Conservation (phyloP, 148 eudicot species). For the Camellia japonica region DNA sequence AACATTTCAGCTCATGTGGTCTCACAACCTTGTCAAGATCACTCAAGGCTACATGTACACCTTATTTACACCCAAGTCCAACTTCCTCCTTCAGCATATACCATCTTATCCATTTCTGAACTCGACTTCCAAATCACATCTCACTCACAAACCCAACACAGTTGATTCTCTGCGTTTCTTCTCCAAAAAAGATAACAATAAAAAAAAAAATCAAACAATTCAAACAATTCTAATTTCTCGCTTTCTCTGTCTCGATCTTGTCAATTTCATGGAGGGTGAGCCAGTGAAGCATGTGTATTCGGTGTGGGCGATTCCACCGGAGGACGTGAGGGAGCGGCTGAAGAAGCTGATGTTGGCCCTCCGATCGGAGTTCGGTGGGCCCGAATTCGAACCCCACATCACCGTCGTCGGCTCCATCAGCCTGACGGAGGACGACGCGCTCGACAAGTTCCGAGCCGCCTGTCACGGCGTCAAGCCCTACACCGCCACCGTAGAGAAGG, state of each 20-base stretch:
- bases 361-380: conserved; percentile 71
- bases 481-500: conserved; percentile 43
- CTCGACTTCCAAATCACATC: too few relatives aligned
- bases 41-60: too few relatives aligned
- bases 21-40: too few relatives aligned
- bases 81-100: too few relatives aligned
- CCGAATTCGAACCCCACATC: conserved; percentile 92
- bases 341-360: conserved; percentile 70
- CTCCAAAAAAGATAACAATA: too few relatives aligned
- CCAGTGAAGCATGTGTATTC: conserved; percentile 47
- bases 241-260: neutral
- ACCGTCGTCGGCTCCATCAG: conserved; percentile 72
- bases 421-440: conserved; percentile 63
- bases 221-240: neutral
- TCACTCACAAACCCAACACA: too few relatives aligned
- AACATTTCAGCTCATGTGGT: too few relatives aligned
- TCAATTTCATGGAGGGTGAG: conserved; percentile 24
- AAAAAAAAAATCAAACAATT: neutral
- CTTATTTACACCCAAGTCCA: too few relatives aligned
- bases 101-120: too few relatives aligned
- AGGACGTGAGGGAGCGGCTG: conserved; percentile 46
- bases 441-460: conserved; percentile 47
- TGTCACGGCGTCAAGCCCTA: conserved; percentile 60
- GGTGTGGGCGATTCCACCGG: conserved; percentile 77
- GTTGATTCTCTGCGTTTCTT: neutral